Evolutionary conservation across 805 yeast species (phyloP), one percentile per base, ranked within the genome.

Genomic region (Saccharomycopsis lassenensis): DNA sequence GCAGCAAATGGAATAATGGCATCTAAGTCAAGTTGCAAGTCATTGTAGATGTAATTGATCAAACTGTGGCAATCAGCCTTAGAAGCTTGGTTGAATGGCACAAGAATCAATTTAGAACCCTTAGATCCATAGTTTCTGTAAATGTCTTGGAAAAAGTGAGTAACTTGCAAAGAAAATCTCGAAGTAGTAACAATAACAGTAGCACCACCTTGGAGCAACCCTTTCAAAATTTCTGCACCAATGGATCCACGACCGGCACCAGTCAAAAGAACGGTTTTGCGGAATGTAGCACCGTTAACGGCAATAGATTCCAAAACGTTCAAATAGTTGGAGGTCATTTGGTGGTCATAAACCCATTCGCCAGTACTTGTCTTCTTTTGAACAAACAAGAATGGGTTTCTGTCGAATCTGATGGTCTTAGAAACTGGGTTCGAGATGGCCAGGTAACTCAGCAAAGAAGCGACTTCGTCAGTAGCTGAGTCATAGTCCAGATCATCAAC

Each of bases 211-310:
- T 89, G 77, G 39, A 91, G 68, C 56, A 91, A 69, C 47, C 98
- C 98, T 65, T 84, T 93, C 56, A 91, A 69, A 49, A 91, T 74
- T 62, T 91, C 95, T 44, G 95, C 95, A 65, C 97, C 98, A 55
- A 91, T 91, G 35, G 98, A 91, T 37, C 97, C 98, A 33, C 84
- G 87, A 69, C 98, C 98, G 35, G 97, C 97, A 69, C 98, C 98
- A 33, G 98, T 91, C 48, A 91, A 69, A 52, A 91, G 72, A 35
- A 87, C 95, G 48, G 77, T 77, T 62, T 86, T 91, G 58, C 76
- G 84, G 68, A 77, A 91, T 26, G 95, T 73, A 39, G 86, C 71
- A 65, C 98, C 98, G 51, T 87, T 91, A 46, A 84, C 74, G 24
- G 98, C 96, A 57, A 93, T 95, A 45, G 71, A 70, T 64, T 91